Percentiles rank a stretch among this genome's conserved stretches.
Evolutionary conservation across 768 basidiomycete genomes (phyloP).

Genomic region (Butyriboletus loyo): DNA sequence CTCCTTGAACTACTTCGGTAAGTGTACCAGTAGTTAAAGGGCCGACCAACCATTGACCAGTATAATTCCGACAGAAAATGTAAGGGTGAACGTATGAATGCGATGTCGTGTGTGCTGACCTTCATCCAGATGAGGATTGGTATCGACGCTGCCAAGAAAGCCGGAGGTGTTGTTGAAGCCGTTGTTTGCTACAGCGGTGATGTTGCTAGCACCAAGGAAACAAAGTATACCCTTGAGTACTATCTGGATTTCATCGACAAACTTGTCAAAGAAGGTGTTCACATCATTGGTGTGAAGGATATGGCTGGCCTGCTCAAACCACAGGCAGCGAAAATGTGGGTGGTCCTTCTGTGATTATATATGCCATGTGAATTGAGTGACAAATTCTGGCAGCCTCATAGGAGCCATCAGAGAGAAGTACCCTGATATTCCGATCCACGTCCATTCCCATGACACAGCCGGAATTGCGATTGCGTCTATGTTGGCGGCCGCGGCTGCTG

Average conservation of each 20-base stretch:
- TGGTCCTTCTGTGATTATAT: constrained; percentile 10
- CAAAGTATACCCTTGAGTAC: constrained; percentile 96
- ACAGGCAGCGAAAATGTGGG: constrained; percentile 84
- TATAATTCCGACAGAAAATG: constrained; percentile 55
- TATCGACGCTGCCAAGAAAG: constrained; percentile 99
- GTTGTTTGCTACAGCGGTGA: constrained; percentile 99
- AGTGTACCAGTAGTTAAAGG: constrained; percentile 21
- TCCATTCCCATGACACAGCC: constrained; percentile 99
- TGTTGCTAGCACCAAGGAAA: constrained; percentile 90
- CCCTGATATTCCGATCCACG: constrained; percentile 97
- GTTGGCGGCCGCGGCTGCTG: constrained; percentile 94
- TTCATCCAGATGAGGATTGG: constrained; percentile 83
- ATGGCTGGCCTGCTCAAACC: constrained; percentile 98
- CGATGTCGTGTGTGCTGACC: constrained; percentile 10
- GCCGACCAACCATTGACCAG: not conserved
- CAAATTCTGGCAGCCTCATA: constrained; percentile 59
- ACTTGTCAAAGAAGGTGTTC: constrained; percentile 91
- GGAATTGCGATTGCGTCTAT: constrained; percentile 98
- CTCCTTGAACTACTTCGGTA: constrained; percentile 97
- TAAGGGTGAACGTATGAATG: constrained; percentile 30
- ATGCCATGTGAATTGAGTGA: not conserved
- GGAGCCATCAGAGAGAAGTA: constrained; percentile 94
- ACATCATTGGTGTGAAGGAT: constrained; percentile 97
- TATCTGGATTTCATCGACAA: constrained; percentile 95
- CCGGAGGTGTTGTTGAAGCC: constrained; percentile 96